phyloP scores from a whole-genome alignment of 768 basidiomycete genomes.

The Tubosaeta sp. region DNA sequence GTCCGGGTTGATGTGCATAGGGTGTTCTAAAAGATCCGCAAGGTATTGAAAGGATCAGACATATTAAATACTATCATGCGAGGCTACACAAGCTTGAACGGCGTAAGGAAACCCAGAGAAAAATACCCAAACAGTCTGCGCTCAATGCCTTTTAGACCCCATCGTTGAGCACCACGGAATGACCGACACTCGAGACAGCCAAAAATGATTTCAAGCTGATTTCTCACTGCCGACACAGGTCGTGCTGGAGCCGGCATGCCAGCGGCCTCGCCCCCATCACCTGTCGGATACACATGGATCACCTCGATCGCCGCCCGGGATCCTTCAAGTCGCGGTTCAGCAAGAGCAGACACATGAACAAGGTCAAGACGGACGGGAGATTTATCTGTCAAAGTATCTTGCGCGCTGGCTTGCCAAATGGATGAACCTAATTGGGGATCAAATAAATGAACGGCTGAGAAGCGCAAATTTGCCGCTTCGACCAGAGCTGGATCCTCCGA shows the following conservation, averaged over 20 bases:
- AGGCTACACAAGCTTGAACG: neutral
- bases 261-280: conserved; percentile 11
- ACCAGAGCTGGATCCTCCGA: conserved; percentile 2
- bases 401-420: conserved; percentile 15
- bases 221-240: conserved; percentile 19
- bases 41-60: conserved; percentile 1
- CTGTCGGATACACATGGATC: conserved; percentile 8
- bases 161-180: conserved; percentile 3
- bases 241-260: conserved; percentile 2
- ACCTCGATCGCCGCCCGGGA: neutral
- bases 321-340: conserved; percentile 5
- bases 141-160: neutral
- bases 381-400: conserved; percentile 1
- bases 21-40: neutral
- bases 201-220: conserved; percentile 6
- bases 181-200: conserved; percentile 4
- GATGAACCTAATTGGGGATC: conserved; percentile 16
- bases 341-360: neutral
- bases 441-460: conserved; percentile 17
- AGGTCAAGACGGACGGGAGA: conserved; percentile 6
- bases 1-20: neutral
- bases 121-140: neutral
- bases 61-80: neutral
- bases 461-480: conserved; percentile 14
- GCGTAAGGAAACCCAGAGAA: neutral